Percentiles rank a stretch among this genome's conserved stretches.
Conservation (phyloP, 148 eudicot genomes). For the Pouteria glomerata region DNA sequence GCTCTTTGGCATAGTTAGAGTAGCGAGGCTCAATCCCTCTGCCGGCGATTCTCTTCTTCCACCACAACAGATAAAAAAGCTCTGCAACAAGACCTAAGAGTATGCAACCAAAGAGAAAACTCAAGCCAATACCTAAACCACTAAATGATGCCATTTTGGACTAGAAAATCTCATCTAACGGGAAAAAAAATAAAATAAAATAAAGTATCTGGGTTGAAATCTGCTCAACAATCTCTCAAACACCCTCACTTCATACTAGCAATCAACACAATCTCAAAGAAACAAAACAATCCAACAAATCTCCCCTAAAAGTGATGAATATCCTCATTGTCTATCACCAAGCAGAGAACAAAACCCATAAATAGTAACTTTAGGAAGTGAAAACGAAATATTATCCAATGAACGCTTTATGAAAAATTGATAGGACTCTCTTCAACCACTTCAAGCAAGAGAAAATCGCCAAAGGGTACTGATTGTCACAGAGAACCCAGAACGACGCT, state of each 20-base stretch:
- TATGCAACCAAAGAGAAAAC: slow-evolving; percentile 65
- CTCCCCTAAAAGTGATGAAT: background rate
- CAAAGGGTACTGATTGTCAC: background rate
- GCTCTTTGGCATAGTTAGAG: slow-evolving; percentile 30
- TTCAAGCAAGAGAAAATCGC: background rate
- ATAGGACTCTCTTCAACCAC: background rate
- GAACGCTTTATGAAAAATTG: background rate
- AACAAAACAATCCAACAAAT: background rate
- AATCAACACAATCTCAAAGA: background rate
- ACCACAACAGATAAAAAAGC: slow-evolving; percentile 74
- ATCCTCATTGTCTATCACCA: background rate
- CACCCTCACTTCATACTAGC: background rate
- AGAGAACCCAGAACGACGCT: background rate
- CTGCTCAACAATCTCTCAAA: background rate
- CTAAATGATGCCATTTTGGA: slow-evolving; percentile 58
- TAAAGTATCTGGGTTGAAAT: background rate
- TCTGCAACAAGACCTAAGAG: slow-evolving; percentile 66
- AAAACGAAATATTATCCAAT: background rate
- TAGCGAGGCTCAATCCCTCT: slow-evolving; percentile 31
- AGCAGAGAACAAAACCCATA: too few relatives aligned
- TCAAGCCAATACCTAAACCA: slow-evolving; percentile 64
- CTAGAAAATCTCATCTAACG: slow-evolving; percentile 9
- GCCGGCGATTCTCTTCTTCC: slow-evolving; percentile 49
- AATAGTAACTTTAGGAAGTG: too few relatives aligned
- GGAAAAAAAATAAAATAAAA: too few relatives aligned